Evolutionary conservation across 768 basidiomycete genomes (phyloP), one percentile per base, ranked within the genome.

Genomic region (Phylloporus sp.): DNA sequence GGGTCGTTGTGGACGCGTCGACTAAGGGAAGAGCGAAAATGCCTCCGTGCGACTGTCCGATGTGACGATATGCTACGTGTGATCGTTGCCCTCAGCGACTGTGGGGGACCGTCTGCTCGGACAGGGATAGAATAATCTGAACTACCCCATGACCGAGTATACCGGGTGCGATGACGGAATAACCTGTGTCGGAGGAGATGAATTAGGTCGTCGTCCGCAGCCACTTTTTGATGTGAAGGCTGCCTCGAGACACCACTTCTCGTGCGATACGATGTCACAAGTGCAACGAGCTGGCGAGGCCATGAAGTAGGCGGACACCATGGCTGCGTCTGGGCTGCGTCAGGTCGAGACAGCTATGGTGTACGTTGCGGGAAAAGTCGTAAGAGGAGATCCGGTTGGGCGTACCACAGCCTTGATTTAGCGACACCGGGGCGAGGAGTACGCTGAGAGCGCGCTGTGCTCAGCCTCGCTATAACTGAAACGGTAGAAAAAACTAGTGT

Each of bases 1-100:
- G 12, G 63, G 44, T 2, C 58, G 58, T 3, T 1, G 56, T 28
- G 9, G 44, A 40, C 6, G n/a, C n/a, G n/a, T 57, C 47, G 34
- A 68, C 42, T 7, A 59, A 22, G 18, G 49, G 49, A 0, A 68
- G 8, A 26, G 47, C 52, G 11, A 61, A 45, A 4, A 64, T 0
- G 3, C 45, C 65, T 7, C 64, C 67, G 6, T 64, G 35, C 9
- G 65, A 66, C 29, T 58, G 45, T 7, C 57, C 62, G 7, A 64
- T n/a, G n/a, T n/a, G 13, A 68, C 35, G 38, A 63, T 16, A 9
- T 54, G 6, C 11, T 51, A 63, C 1, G 23, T 34, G 8, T 26
- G 42, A n/a, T 53, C 45, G 15, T 24, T 24, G 5, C 28, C 16
- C 27, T n/a, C 27, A 64, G 47, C 28, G 59, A 23, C 1, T 56